Percentiles rank a stretch among this genome's conserved stretches.
Conservation (phyloP, 2,329 filamentous ascomycete genomes). For the Aspergillus vadensis region DNA sequence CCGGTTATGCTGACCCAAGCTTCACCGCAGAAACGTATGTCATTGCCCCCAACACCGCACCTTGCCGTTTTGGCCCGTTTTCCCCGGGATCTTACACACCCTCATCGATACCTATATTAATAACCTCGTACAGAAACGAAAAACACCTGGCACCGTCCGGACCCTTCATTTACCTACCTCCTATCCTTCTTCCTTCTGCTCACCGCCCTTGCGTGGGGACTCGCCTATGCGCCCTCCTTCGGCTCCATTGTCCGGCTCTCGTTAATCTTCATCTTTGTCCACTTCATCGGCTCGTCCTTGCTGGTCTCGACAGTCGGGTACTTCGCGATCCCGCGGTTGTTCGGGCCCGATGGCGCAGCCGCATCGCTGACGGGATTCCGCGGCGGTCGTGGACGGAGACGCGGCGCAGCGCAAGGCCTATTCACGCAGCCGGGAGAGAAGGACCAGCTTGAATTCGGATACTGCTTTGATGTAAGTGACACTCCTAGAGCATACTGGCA, state of each 20-base stretch:
- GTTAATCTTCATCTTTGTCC: slow-evolving; percentile 55
- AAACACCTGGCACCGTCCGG: slow-evolving; percentile 69
- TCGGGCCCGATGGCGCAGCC: slow-evolving; percentile 56
- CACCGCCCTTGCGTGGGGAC: slow-evolving; percentile 60
- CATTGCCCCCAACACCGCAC: not conserved
- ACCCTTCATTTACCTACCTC: slow-evolving; percentile 70
- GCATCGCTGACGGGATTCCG: slow-evolving; percentile 49
- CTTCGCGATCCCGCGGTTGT: slow-evolving; percentile 63
- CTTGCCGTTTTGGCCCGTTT: not conserved
- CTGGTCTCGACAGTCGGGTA: slow-evolving; percentile 64
- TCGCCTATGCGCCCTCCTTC: slow-evolving; percentile 54
- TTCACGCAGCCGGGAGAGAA: slow-evolving; percentile 59
- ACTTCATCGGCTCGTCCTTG: slow-evolving; percentile 64
- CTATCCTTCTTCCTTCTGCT: slow-evolving; percentile 66
- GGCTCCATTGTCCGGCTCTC: slow-evolving; percentile 50
- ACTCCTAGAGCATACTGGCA: not conserved
- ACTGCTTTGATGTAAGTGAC: slow-evolving; percentile 66
- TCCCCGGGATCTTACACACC: not conserved
- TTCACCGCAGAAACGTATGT: slow-evolving; percentile 44
- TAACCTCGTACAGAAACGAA: slow-evolving; percentile 58
- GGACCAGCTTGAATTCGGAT: slow-evolving; percentile 68
- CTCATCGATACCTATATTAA: not conserved
- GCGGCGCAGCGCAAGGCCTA: slow-evolving; percentile 55
- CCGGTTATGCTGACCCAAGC: not conserved
- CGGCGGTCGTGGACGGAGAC: slow-evolving; percentile 49